These are phyloP conservation scores for Epichloe hybrida DNA, from an alignment of 2,329 filamentous ascomycete genomes.

Conservation along the genomic window DNA sequence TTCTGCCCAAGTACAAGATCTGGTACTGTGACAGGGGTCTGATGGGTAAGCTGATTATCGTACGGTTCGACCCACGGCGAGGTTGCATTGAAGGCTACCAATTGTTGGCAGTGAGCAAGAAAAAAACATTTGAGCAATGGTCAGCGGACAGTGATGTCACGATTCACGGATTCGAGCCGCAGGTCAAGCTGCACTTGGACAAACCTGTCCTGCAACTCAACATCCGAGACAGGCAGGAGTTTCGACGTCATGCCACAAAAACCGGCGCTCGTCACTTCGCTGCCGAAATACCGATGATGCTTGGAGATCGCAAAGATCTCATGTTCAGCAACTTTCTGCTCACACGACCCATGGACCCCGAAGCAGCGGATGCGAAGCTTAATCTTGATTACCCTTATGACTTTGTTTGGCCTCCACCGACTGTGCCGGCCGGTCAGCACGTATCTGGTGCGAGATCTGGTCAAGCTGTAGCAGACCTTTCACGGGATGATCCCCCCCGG, in stretches of 20 bases:
- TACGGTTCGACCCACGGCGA: conserved; percentile 59
- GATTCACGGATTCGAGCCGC: conserved; percentile 60
- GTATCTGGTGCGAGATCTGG: conserved; percentile 23
- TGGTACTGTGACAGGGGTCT: conserved; percentile 73
- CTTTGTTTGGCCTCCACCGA: conserved; percentile 62
- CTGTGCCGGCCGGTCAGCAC: conserved; percentile 50
- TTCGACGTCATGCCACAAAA: conserved; percentile 10
- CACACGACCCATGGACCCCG: conserved; percentile 34
- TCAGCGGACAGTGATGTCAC: conserved; percentile 48
- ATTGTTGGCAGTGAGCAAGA: conserved; percentile 50
- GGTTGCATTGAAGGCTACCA: conserved; percentile 73
- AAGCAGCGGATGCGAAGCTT: conserved; percentile 20
- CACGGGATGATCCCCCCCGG: conserved; percentile 24
- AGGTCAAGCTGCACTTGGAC: conserved; percentile 58
- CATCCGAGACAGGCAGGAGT: conserved; percentile 11
- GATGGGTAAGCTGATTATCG: conserved; percentile 60
- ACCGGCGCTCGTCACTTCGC: conserved; percentile 27
- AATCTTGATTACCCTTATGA: conserved; percentile 28
- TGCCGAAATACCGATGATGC: conserved; percentile 38
- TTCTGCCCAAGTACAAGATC: conserved; percentile 63
- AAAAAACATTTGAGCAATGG: conserved; percentile 48
- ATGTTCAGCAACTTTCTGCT: conserved; percentile 58
- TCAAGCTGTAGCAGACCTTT: conserved; percentile 12
- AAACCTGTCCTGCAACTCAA: conserved; percentile 53
- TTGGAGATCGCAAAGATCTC: conserved; percentile 30